A percentile compares a stretch with the other conserved stretches of the same genome.
Evolutionary conservation across 2,329 filamentous ascomycete species (phyloP).

Genomic region (Albophoma yamanashiensis): DNA sequence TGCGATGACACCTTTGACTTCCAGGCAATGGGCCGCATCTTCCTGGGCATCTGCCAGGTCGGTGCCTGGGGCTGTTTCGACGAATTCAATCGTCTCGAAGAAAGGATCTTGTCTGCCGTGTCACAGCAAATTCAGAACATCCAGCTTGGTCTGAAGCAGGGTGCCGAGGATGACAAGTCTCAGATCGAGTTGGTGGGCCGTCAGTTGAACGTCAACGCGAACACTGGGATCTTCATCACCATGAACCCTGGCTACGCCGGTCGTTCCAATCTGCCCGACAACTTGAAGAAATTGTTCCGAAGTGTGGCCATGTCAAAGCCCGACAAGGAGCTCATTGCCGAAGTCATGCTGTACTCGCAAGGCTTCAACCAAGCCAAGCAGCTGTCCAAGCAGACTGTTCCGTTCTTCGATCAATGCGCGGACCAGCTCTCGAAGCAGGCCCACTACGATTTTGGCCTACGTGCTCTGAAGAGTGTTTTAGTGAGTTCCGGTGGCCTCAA

Average conservation of each 20-base stretch:
- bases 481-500: constrained; percentile 96
- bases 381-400: constrained; percentile 89
- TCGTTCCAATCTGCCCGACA: constrained; percentile 95
- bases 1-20: constrained; percentile 99
- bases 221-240: constrained; percentile 98
- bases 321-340: constrained; percentile 97
- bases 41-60: constrained; percentile 97
- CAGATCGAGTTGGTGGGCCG: constrained; percentile 93
- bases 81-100: constrained; percentile 98
- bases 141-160: constrained; percentile 85
- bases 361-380: constrained; percentile 95
- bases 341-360: constrained; percentile 99
- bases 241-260: constrained; percentile 99
- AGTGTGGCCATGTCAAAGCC: constrained; percentile 99
- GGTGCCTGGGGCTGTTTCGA: constrained; percentile 99
- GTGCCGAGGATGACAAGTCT: constrained; percentile 66
- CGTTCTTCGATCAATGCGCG: constrained; percentile 92
- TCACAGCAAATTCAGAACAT: constrained; percentile 99
- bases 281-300: constrained; percentile 98
- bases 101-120: constrained; percentile 93
- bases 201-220: constrained; percentile 77
- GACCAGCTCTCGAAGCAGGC: constrained; percentile 82
- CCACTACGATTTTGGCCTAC: constrained; percentile 97
- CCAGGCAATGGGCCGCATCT: constrained; percentile 98
- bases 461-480: constrained; percentile 95